Evolutionary conservation across 305 asterid genomes (phyloP).

Genomic region (Coffea humblotiana): DNA sequence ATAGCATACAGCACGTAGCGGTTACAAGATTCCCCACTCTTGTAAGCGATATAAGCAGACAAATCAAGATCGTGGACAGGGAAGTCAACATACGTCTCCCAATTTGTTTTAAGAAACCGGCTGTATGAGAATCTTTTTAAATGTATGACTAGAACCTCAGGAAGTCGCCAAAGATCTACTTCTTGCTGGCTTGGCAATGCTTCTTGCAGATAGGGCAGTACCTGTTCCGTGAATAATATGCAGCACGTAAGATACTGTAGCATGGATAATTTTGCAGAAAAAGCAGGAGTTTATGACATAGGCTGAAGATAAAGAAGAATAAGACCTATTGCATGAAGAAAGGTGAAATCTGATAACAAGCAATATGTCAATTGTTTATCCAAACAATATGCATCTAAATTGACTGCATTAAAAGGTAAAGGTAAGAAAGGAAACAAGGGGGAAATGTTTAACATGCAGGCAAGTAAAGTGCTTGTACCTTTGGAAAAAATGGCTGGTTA

Average conservation of each 20-base stretch:
- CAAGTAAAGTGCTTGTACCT: not conserved
- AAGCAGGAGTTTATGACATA: not conserved
- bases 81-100: slow-evolving; percentile 86
- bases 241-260: slow-evolving; percentile 20
- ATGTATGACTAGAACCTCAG: slow-evolving; percentile 87
- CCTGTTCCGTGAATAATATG: slow-evolving; percentile 42
- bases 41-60: slow-evolving; percentile 56
- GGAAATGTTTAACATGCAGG: not conserved
- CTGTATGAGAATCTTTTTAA: slow-evolving; percentile 88
- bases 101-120: slow-evolving; percentile 71
- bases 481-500: not conserved
- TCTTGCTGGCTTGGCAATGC: slow-evolving; percentile 92
- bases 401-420: not conserved
- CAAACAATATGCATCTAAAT: not conserved
- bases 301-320: not conserved
- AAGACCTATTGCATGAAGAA: not conserved
- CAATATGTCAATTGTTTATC: not conserved
- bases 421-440: not conserved
- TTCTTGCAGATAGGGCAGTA: slow-evolving; percentile 87
- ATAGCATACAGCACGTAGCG: slow-evolving; percentile 85
- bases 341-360: not conserved
- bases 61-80: slow-evolving; percentile 83
- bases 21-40: slow-evolving; percentile 49
- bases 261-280: slow-evolving; percentile 18
- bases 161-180: slow-evolving; percentile 93